Base-by-base conservation (phyloP, 495 filamentous ascomycete species). In the Penicilliopsis zonata region DNA sequence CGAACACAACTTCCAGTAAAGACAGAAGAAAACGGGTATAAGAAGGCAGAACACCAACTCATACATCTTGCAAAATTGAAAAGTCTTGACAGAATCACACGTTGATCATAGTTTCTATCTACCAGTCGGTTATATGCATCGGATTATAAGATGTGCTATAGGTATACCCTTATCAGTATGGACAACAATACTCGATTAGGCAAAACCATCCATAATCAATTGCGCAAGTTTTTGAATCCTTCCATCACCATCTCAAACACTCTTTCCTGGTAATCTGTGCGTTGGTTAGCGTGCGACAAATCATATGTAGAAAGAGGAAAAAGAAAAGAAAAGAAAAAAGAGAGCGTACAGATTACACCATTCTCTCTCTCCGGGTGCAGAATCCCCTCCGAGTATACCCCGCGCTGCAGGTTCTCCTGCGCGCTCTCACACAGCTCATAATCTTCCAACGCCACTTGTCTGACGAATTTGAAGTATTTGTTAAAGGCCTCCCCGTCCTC, bases 381-480 rank as follows among this genome's bases (percentile, higher is more conserved):
- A 8, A 76, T 63, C 0, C 72, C 72, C 43, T 76, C 71, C 2
- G 58, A 50, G 40, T 76, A 76, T 4, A 76, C 57, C 2, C 72
- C 72, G 18, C 50, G 62, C 19, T 63, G 52, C 13, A 76, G 47
- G 33, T 74, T 74, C 18, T 57, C 53, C 44, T 76, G 71, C 5
- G 70, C 70, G 31, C 61, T 69, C 43, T 74, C 69, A 38, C 72
- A 76, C 2, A 76, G 56, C 48, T 74, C 72, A 37, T 55, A 76
- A 34, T 76, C 72, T 36, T 76, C 72, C 43, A 68, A 46, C 0
- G 72, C 71, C 1, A 76, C 72, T 44, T 75, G 72, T 4, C 71
- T 56, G 13, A 74, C 68, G 37, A 76, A 76, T 18, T 65, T 66
- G 41, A 57, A 76, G 40, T 76, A 73, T 10, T 70, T 63, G 35